These are phyloP conservation scores for Stemphylium beticola DNA, from an alignment of 2,329 filamentous ascomycete species.

Conservation along the genomic window DNA sequence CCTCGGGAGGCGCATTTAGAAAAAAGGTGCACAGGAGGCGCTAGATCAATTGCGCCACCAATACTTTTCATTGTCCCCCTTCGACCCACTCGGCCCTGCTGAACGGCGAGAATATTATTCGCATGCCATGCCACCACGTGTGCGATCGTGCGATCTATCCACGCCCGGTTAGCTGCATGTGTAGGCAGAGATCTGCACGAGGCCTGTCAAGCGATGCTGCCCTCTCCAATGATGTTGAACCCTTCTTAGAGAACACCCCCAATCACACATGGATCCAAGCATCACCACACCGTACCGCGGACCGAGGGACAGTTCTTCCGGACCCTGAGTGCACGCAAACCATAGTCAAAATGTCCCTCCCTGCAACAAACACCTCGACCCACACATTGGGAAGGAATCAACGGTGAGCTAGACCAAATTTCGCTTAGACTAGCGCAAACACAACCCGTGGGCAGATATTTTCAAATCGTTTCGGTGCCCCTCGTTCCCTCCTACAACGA, in stretches of 20 bases:
- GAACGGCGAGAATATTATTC: slow-evolving; percentile 6
- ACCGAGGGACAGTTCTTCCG: neutral
- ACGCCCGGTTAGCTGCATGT: slow-evolving; percentile 21
- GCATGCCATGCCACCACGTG: slow-evolving; percentile 13
- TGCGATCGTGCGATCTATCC: slow-evolving; percentile 22
- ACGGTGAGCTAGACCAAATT: slow-evolving; percentile 17
- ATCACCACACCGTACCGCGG: neutral
- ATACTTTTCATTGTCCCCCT: neutral
- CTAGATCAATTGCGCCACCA: neutral
- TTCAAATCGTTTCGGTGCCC: slow-evolving; percentile 17
- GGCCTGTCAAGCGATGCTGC: slow-evolving; percentile 14
- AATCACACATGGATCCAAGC: slow-evolving; percentile 8
- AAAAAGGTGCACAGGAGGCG: too few species aligned
- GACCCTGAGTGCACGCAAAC: slow-evolving; percentile 1
- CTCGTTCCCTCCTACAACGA: slow-evolving; percentile 19
- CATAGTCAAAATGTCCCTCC: slow-evolving; percentile 1
- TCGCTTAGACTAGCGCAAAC: slow-evolving; percentile 22
- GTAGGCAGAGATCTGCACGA: slow-evolving; percentile 20
- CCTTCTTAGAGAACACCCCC: slow-evolving; percentile 1
- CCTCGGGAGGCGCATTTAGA: too few species aligned
- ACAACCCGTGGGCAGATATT: slow-evolving; percentile 20
- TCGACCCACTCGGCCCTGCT: neutral
- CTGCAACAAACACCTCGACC: slow-evolving; percentile 11
- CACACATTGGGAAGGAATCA: slow-evolving; percentile 8
- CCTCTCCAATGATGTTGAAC: slow-evolving; percentile 15